phyloP scores from a whole-genome alignment of 306 rosid species.

The Lotus japonicus region DNA sequence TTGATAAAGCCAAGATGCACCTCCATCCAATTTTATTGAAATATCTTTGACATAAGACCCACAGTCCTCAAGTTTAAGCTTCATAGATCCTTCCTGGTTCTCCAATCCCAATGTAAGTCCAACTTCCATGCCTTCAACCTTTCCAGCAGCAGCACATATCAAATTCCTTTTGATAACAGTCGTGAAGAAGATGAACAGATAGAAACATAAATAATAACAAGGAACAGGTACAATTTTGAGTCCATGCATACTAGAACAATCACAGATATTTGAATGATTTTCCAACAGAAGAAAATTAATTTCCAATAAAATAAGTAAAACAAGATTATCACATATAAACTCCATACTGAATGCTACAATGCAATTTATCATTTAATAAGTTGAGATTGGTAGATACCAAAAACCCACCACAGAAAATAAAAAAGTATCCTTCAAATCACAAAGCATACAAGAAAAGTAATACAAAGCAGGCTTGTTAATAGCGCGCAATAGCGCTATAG shows the following conservation, averaged over 20 bases:
- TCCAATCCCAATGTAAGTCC: slow-evolving; percentile 67
- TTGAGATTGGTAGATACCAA: neutral
- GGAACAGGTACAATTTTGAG: too few relatives aligned
- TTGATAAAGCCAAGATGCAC: slow-evolving; percentile 98
- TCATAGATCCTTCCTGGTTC: slow-evolving; percentile 66
- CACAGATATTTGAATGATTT: neutral
- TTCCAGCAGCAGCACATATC: slow-evolving; percentile 33
- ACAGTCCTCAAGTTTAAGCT: slow-evolving; percentile 53
- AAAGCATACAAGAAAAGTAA: neutral
- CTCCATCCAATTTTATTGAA: slow-evolving; percentile 78
- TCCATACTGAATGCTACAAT: neutral
- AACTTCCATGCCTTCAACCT: slow-evolving; percentile 88
- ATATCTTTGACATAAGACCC: slow-evolving; percentile 63
- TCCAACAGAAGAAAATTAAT: neutral
- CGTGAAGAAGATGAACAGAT: slow-evolving; percentile 9
- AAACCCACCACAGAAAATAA: neutral
- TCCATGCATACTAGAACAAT: neutral
- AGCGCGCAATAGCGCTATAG: too few relatives aligned
- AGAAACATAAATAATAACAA: neutral
- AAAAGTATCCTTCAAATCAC: neutral
- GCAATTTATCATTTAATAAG: neutral
- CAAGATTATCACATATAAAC: neutral
- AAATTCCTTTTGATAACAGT: slow-evolving; percentile 25
- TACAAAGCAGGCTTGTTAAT: too few relatives aligned
- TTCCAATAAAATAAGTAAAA: neutral